A percentile compares a stretch with the other conserved stretches of the same genome.
phyloP scores from a whole-genome alignment of 805 yeast genomes.

The Hanseniaspora hatyaiensis region DNA sequence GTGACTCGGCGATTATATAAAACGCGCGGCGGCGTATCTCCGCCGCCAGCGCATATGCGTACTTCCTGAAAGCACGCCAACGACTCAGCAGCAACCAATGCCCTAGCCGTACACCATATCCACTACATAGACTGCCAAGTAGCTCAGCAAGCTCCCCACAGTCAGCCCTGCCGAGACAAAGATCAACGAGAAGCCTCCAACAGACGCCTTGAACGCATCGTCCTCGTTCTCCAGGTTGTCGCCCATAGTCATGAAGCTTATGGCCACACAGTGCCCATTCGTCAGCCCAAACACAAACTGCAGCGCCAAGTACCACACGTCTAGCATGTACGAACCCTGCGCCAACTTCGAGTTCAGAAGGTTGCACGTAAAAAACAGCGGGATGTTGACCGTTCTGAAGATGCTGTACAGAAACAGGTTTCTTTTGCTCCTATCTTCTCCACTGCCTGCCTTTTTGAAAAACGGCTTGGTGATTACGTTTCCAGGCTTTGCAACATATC shows the following conservation, averaged over 20 bases:
- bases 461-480: constrained; percentile 17
- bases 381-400: constrained; percentile 49
- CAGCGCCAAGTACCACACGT: constrained; percentile 50
- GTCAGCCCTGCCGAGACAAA: constrained; percentile 70
- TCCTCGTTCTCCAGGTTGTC: constrained; percentile 37
- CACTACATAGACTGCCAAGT: constrained; percentile 40
- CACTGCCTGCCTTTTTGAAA: constrained; percentile 22
- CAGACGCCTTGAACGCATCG: constrained; percentile 71
- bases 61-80: too few species aligned
- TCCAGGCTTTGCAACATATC: constrained; percentile 46
- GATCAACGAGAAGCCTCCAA: constrained; percentile 84
- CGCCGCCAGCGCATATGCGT: too few species aligned
- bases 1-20: too few species aligned
- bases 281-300: constrained; percentile 77
- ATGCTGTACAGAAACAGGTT: constrained; percentile 43
- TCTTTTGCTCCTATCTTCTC: constrained; percentile 19
- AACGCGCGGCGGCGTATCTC: too few species aligned
- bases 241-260: constrained; percentile 68
- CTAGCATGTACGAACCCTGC: constrained; percentile 36
- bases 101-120: background rate
- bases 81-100: background rate
- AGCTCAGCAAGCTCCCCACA: constrained; percentile 66
- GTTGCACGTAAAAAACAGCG: constrained; percentile 49
- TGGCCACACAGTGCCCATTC: constrained; percentile 74
- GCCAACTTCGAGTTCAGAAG: constrained; percentile 19